Evolutionary conservation across 352 stramenopile genomes (phyloP).

Genomic region (Phytopythium mirpurense): DNA sequence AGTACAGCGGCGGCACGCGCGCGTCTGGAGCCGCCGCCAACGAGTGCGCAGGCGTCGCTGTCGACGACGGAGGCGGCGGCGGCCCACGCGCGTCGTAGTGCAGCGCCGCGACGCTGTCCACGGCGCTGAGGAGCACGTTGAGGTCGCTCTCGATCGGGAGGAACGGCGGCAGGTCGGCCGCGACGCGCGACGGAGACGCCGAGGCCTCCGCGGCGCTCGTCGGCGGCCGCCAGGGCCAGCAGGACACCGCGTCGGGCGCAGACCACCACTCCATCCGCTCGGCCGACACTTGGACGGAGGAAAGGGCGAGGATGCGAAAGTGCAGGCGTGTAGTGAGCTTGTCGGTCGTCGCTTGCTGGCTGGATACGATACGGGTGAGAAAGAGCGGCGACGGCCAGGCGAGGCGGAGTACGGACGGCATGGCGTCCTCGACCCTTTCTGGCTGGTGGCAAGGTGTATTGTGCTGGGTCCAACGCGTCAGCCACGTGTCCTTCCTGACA

Average conservation of each 20-base stretch:
- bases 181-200: not conserved
- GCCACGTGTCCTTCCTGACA: too few relatives aligned
- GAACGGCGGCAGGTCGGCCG: not conserved
- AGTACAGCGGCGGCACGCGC: not conserved
- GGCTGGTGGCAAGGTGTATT: too few relatives aligned
- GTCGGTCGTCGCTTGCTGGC: not conserved
- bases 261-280: not conserved
- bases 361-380: not conserved
- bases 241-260: not conserved
- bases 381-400: not conserved
- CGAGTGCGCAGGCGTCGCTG: not conserved
- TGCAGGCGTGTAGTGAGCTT: not conserved
- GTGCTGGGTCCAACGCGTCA: too few relatives aligned
- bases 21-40: not conserved
- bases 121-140: not conserved
- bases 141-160: conserved; percentile 1
- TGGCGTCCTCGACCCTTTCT: not conserved
- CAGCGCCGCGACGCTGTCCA: not conserved
- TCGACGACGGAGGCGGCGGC: not conserved
- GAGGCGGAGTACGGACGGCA: too few relatives aligned
- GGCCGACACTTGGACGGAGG: not conserved
- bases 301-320: not conserved
- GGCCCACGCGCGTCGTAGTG: not conserved
- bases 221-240: not conserved
- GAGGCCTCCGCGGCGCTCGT: not conserved